Percentiles rank a stretch among this genome's conserved stretches.
phyloP scores from a whole-genome alignment of 2,329 filamentous ascomycete genomes.

The Emericellopsis cladophorae region DNA sequence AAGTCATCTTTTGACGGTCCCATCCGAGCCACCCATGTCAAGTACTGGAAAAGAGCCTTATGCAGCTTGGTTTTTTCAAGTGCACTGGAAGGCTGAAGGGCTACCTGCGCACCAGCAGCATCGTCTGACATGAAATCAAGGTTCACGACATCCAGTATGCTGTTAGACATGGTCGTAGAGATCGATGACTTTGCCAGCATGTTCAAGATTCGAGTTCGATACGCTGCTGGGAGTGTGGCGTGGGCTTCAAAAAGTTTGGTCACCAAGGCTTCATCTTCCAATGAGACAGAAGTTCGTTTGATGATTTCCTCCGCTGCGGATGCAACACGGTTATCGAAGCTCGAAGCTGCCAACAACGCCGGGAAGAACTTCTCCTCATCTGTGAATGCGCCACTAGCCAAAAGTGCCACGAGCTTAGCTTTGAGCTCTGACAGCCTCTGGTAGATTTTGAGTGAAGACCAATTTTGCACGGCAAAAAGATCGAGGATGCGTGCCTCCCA shows the following conservation, averaged over 20 bases:
- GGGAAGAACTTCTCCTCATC: slow-evolving; percentile 76
- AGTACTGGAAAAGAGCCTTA: slow-evolving; percentile 71
- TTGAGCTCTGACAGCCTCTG: slow-evolving; percentile 29
- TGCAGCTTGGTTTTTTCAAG: slow-evolving; percentile 71
- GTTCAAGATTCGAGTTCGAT: slow-evolving; percentile 65
- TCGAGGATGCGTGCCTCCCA: slow-evolving; percentile 15
- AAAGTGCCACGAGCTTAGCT: slow-evolving; percentile 51
- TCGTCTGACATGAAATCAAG: slow-evolving; percentile 39
- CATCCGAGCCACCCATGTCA: slow-evolving; percentile 75
- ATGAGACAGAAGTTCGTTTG: slow-evolving; percentile 62
- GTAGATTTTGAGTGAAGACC: slow-evolving; percentile 50
- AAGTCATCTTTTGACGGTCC: slow-evolving; percentile 47
- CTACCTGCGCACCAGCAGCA: slow-evolving; percentile 2
- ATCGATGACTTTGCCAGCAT: slow-evolving; percentile 65
- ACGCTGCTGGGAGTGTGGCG: slow-evolving; percentile 54
- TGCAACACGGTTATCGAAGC: slow-evolving; percentile 67
- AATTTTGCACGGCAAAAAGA: slow-evolving; percentile 19
- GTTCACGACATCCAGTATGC: slow-evolving; percentile 59
- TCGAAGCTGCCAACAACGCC: slow-evolving; percentile 71
- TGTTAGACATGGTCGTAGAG: slow-evolving; percentile 56
- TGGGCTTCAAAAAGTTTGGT: slow-evolving; percentile 61
- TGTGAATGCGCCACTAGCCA: slow-evolving; percentile 76
- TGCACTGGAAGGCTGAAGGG: slow-evolving; percentile 31
- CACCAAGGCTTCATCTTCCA: slow-evolving; percentile 57
- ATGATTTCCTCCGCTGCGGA: slow-evolving; percentile 81